Evolutionary conservation across 73 alveolate species (phyloP).

Genomic region (Tetrahymena thermophila): DNA sequence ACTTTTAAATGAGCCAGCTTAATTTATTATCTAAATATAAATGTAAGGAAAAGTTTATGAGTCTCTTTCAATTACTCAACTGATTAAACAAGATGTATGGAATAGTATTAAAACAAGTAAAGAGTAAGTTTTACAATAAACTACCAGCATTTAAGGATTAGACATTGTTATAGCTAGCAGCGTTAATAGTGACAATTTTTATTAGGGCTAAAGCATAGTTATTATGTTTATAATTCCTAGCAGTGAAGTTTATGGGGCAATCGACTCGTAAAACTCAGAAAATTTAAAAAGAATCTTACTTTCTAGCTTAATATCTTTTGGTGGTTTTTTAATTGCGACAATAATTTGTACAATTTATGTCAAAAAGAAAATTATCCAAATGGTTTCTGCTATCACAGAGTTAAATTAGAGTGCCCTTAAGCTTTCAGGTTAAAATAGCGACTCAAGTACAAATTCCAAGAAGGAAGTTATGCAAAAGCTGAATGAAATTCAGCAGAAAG

Average conservation of each 20-base stretch:
- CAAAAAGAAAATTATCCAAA: not conserved
- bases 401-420: not conserved
- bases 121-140: not conserved
- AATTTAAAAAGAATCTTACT: not conserved
- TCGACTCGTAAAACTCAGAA: not conserved
- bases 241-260: not conserved
- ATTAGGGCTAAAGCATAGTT: not conserved
- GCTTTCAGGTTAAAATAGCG: not conserved
- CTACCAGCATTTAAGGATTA: not conserved
- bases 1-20: not conserved
- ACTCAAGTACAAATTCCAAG: not conserved
- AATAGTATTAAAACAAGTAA: not conserved
- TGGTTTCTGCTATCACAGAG: not conserved
- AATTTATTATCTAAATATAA: not conserved
- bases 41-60: not conserved
- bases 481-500: not conserved
- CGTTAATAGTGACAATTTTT: not conserved
- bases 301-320: not conserved
- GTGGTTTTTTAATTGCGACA: not conserved
- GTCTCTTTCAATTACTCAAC: not conserved
- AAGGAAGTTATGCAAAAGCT: not conserved
- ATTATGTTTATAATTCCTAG: not conserved
- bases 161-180: not conserved
- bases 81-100: not conserved
- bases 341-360: not conserved